Conservation (phyloP, 257 asterid genomes). For the Solanum chilense region DNA sequence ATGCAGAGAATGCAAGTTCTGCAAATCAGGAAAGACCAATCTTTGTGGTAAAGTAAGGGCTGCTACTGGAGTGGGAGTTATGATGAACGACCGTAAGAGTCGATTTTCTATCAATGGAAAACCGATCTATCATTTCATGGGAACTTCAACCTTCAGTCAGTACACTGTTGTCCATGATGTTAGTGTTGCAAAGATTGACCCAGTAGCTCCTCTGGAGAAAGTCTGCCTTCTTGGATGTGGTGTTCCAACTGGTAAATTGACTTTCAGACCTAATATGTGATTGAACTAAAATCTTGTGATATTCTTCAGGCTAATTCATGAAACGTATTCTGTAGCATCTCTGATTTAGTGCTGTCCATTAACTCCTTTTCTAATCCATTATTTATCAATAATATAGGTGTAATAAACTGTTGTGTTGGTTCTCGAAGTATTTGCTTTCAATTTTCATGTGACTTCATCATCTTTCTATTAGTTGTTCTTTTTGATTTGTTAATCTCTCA, state of each 20-base stretch:
- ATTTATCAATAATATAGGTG: background rate
- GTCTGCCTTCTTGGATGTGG: slow-evolving; percentile 95
- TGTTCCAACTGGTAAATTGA: slow-evolving; percentile 78
- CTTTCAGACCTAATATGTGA: background rate
- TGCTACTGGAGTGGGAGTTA: slow-evolving; percentile 98
- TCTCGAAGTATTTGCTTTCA: background rate
- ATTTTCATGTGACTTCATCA: background rate
- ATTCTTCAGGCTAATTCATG: background rate
- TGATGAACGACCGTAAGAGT: slow-evolving; percentile 81
- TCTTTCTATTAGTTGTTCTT: background rate
- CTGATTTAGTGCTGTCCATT: background rate
- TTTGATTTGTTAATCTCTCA: background rate
- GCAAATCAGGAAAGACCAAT: slow-evolving; percentile 93
- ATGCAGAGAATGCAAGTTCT: slow-evolving; percentile 90
- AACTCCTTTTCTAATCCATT: background rate
- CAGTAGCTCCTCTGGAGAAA: slow-evolving; percentile 81
- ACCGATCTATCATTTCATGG: slow-evolving; percentile 94
- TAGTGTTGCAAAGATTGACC: slow-evolving; percentile 89
- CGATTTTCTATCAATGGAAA: slow-evolving; percentile 86
- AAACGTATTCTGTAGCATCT: background rate
- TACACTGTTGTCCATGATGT: slow-evolving; percentile 94
- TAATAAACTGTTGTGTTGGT: background rate
- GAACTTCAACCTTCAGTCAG: slow-evolving; percentile 96
- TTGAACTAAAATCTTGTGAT: background rate
- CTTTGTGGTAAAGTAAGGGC: slow-evolving; percentile 90